These are phyloP conservation scores for Xylariaceae sp. DNA, from an alignment of 2,329 filamentous ascomycete genomes.

Conservation along the genomic window DNA sequence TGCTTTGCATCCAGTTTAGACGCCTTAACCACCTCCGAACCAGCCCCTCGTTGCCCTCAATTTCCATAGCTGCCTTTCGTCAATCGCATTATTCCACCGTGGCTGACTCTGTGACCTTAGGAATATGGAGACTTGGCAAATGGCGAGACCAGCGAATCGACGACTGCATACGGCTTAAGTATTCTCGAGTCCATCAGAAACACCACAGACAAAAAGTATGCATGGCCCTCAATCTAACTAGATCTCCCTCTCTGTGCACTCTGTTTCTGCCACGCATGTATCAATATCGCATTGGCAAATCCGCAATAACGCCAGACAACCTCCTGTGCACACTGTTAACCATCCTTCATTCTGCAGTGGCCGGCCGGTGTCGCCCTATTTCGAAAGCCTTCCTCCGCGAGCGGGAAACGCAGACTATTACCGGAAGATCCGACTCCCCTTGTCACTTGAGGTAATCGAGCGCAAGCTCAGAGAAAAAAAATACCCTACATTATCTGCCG, in stretches of 20 bases:
- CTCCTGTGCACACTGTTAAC: conserved; percentile 20
- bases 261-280: neutral
- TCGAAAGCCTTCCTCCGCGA: conserved; percentile 66
- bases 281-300: neutral
- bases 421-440: conserved; percentile 68
- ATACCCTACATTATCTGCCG: conserved; percentile 65
- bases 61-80: neutral
- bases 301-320: neutral
- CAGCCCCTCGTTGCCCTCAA: conserved; percentile 1
- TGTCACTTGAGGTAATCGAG: conserved; percentile 74
- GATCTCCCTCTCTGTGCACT: neutral
- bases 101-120: conserved; percentile 23
- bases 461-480: conserved; percentile 64
- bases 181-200: conserved; percentile 72
- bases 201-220: conserved; percentile 78
- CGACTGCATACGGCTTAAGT: conserved; percentile 64
- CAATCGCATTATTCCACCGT: neutral
- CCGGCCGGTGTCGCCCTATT: conserved; percentile 68
- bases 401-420: conserved; percentile 71
- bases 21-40: conserved; percentile 16
- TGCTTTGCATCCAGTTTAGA: neutral
- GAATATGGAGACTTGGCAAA: conserved; percentile 48
- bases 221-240: conserved; percentile 20
- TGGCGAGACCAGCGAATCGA: conserved; percentile 63
- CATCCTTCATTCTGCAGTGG: conserved; percentile 47